phyloP scores from a whole-genome alignment of 306 rosid genomes.

The Rosa lucieae region DNA sequence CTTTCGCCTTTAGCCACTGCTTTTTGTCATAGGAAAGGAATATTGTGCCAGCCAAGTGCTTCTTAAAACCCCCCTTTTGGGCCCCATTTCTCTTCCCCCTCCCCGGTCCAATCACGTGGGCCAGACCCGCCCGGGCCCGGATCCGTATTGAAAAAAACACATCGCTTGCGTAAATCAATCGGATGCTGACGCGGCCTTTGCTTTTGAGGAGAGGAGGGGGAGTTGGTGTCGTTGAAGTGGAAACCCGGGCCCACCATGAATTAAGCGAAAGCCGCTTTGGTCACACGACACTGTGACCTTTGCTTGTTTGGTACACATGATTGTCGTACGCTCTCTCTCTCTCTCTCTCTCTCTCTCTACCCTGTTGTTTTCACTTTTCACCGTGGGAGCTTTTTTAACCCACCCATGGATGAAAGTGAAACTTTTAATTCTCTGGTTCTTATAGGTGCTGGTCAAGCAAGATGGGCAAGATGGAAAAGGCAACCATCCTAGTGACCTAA shows the following conservation, averaged over 20 bases:
- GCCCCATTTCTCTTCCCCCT: conserved; percentile 39
- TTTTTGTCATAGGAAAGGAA: conserved; percentile 79
- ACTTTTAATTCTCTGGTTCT: conserved; percentile 38
- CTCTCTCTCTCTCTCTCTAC: conserved; percentile 45
- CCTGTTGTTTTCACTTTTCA: conserved; percentile 56
- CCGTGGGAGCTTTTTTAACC: conserved; percentile 42
- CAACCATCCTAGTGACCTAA: neutral
- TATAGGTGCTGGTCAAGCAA: conserved; percentile 64
- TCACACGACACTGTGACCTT: conserved; percentile 38
- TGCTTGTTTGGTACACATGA: conserved; percentile 69
- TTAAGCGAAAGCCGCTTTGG: conserved; percentile 52
- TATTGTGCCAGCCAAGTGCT: conserved; percentile 42
- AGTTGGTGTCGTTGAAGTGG: conserved; percentile 70
- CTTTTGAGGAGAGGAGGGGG: conserved; percentile 27
- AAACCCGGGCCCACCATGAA: conserved; percentile 53
- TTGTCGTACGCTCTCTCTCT: conserved; percentile 32
- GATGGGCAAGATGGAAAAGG: conserved; percentile 26
- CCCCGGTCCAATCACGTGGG: conserved; percentile 68
- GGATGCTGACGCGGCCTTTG: conserved; percentile 63
- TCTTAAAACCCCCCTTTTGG: conserved; percentile 40
- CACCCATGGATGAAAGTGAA: conserved; percentile 52
- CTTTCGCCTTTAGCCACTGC: conserved; percentile 62
- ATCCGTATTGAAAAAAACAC: conserved; percentile 8
- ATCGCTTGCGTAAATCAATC: conserved; percentile 68
- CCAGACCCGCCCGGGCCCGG: conserved; percentile 58